These are phyloP conservation scores for Heliosperma pusillum DNA, from an alignment of 148 eudicot genomes.

Conservation along the genomic window DNA sequence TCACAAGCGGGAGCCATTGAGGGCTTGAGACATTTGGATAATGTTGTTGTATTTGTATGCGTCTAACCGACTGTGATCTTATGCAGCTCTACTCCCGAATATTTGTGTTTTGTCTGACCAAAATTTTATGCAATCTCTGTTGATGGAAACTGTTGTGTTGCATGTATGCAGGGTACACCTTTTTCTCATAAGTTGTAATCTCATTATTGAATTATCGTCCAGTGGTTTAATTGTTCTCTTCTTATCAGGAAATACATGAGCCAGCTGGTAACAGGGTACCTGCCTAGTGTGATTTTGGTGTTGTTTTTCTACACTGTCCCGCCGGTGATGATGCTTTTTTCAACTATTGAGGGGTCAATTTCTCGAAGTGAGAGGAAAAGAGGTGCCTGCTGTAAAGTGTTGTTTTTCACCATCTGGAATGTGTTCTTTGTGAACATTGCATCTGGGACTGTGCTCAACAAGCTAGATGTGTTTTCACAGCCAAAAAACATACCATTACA, in stretches of 20 bases:
- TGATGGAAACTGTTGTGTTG: not conserved
- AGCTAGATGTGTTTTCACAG: conserved; percentile 39
- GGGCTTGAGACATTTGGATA: not conserved
- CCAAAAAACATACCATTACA: conserved; percentile 50
- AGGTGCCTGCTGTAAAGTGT: conserved; percentile 72
- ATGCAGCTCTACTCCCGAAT: no score
- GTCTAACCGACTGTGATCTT: no score
- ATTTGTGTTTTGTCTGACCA: no score
- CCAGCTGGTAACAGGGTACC: conserved; percentile 78
- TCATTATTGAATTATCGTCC: not conserved
- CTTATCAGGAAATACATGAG: conserved; percentile 48
- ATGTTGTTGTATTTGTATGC: not conserved
- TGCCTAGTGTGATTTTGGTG: conserved; percentile 77
- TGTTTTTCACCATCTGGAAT: conserved; percentile 88
- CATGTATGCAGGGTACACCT: not conserved
- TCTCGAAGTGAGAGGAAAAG: conserved; percentile 89
- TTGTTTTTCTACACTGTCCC: conserved; percentile 66
- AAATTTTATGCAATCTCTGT: not conserved
- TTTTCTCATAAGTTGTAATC: not conserved
- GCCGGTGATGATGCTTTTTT: conserved; percentile 73
- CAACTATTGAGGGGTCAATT: conserved; percentile 92
- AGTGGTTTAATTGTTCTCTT: not conserved
- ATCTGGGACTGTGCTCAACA: conserved; percentile 60
- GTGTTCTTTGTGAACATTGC: conserved; percentile 79
- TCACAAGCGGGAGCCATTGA: not conserved